A percentile compares a stretch with the other conserved stretches of the same genome.
Conservation (phyloP, 352 stramenopile genomes). For the Pythium sukuiense region DNA sequence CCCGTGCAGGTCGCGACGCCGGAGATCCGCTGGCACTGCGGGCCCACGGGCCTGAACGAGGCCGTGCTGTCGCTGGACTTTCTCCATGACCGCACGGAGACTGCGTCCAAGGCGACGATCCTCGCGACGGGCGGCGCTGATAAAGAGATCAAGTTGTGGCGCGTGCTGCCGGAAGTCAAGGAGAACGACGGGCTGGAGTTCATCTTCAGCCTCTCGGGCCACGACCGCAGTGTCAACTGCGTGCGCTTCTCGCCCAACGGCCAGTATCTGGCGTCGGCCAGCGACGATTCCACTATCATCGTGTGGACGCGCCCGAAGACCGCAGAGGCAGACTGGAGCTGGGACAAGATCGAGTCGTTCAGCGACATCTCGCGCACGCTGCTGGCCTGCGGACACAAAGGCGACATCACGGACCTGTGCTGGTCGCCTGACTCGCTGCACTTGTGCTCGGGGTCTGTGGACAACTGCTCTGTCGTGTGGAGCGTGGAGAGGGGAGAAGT, state of each 20-base stretch:
- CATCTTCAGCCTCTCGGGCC: conserved; percentile 81
- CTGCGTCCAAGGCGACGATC: conserved; percentile 26
- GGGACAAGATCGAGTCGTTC: conserved; percentile 75
- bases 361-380: conserved; percentile 79
- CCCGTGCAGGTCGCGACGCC: conserved; percentile 65
- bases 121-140: conserved; percentile 83
- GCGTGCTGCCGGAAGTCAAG: conserved; percentile 40
- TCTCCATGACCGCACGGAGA: conserved; percentile 31
- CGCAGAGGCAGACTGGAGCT: conserved; percentile 64
- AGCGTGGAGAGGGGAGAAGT: conserved; percentile 77
- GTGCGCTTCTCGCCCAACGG: conserved; percentile 91
- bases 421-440: conserved; percentile 92
- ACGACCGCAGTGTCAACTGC: conserved; percentile 91
- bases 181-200: conserved; percentile 58
- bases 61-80: conserved; percentile 85
- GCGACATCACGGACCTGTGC: conserved; percentile 90
- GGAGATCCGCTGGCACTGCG: conserved; percentile 87
- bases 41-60: conserved; percentile 86
- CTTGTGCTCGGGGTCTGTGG: conserved; percentile 91
- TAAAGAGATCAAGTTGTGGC: conserved; percentile 90
- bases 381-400: conserved; percentile 80
- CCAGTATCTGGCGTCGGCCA: conserved; percentile 82
- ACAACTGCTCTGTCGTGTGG: conserved; percentile 91
- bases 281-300: conserved; percentile 89
- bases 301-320: conserved; percentile 81